A percentile compares a stretch with the other conserved stretches of the same genome.
These are phyloP conservation scores for Lupinus albus DNA, from an alignment of 306 rosid genomes.

Conservation along the genomic window DNA sequence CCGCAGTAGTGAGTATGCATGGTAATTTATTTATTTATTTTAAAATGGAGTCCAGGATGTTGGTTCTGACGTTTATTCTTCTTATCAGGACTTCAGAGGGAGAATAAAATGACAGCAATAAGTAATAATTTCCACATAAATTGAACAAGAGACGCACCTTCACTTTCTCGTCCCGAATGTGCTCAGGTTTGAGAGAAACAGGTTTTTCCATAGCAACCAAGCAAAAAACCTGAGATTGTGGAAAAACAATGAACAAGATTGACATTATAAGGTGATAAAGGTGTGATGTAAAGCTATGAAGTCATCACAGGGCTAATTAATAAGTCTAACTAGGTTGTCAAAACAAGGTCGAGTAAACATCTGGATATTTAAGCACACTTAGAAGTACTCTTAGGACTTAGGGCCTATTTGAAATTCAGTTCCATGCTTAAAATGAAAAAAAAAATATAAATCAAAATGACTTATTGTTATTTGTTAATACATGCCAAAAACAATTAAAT, in stretches of 20 bases:
- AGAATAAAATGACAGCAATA: slow-evolving; percentile 10
- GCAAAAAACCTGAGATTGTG: slow-evolving; percentile 75
- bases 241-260: slow-evolving; percentile 31
- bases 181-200: slow-evolving; percentile 87
- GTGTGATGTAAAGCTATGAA: slow-evolving; percentile 1
- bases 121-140: slow-evolving; percentile 9
- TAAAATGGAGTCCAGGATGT: slow-evolving; percentile 14
- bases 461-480: slow-evolving; percentile 5
- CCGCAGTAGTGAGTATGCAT: slow-evolving; percentile 7
- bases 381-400: neutral
- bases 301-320: slow-evolving; percentile 1
- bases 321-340: slow-evolving; percentile 20
- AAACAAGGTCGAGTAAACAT: slow-evolving; percentile 19
- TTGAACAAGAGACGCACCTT: slow-evolving; percentile 62
- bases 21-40: neutral
- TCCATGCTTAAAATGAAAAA: slow-evolving; percentile 18
- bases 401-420: slow-evolving; percentile 20
- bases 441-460: neutral
- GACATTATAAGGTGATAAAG: slow-evolving; percentile 24
- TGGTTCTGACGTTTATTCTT: neutral
- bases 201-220: slow-evolving; percentile 98
- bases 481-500: slow-evolving; percentile 9
- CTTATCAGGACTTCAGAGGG: slow-evolving; percentile 3
- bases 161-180: slow-evolving; percentile 96
- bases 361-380: slow-evolving; percentile 21